These are phyloP conservation scores for Schwanniomyces vanrijiae DNA, from an alignment of 805 yeast genomes.

Conservation along the genomic window DNA sequence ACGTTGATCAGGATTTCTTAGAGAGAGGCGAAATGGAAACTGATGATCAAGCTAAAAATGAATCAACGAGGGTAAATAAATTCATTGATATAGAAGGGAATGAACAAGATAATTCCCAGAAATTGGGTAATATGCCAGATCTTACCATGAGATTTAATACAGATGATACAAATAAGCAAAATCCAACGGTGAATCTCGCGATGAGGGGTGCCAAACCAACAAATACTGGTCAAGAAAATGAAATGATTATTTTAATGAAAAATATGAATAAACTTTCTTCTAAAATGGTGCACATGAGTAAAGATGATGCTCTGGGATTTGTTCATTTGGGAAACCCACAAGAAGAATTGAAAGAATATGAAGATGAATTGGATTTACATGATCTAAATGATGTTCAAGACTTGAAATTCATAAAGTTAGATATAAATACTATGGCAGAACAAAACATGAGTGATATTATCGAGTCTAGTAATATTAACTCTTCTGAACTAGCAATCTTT, in stretches of 20 bases:
- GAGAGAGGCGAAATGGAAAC: constrained; percentile 43
- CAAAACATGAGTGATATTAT: constrained; percentile 18
- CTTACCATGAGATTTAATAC: constrained; percentile 72
- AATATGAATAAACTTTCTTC: constrained; percentile 89
- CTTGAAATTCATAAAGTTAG: constrained; percentile 28
- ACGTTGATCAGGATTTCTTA: constrained; percentile 58
- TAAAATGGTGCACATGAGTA: constrained; percentile 56
- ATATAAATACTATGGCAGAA: constrained; percentile 24
- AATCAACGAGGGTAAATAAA: constrained; percentile 50
- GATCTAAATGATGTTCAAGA: constrained; percentile 38
- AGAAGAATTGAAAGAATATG: constrained; percentile 19
- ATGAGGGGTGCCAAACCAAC: constrained; percentile 6
- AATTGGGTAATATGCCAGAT: constrained; percentile 80
- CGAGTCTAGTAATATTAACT: constrained; percentile 6
- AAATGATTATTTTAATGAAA: constrained; percentile 71
- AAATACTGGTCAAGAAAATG: constrained; percentile 42
- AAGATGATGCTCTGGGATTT: background rate
- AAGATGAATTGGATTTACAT: constrained; percentile 32
- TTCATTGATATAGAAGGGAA: constrained; percentile 81
- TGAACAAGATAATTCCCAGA: constrained; percentile 73
- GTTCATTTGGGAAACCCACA: background rate
- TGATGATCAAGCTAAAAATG: constrained; percentile 14
- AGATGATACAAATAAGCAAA: constrained; percentile 29
- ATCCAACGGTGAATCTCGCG: background rate
- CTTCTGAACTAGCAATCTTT: constrained; percentile 13